Conservation (phyloP, 1,284 basidiomycete species). For the Cryptococcus depauperatus region DNA sequence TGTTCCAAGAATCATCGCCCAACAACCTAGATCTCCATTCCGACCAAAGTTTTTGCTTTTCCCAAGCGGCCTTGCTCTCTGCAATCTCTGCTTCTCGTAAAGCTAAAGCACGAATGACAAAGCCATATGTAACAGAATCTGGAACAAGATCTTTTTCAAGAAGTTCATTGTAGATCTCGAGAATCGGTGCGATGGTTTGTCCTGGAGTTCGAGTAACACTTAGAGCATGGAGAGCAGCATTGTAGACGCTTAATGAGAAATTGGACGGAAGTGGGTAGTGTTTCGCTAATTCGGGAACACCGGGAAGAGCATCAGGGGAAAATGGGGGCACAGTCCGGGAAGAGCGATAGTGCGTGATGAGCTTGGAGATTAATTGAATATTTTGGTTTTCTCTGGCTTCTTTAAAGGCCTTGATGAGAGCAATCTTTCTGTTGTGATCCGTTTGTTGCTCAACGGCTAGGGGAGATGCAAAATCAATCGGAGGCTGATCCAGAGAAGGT, state of each 20-base stretch:
- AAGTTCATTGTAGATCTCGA: conserved; percentile 70
- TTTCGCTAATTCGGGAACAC: conserved; percentile 16
- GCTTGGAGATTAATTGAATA: background rate
- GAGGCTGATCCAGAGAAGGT: conserved; percentile 9
- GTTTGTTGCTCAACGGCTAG: conserved; percentile 3
- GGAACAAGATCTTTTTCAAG: conserved; percentile 60
- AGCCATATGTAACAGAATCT: conserved; percentile 59
- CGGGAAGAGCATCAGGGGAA: conserved; percentile 4
- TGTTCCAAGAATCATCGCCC: conserved; percentile 7
- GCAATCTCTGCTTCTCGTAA: conserved; percentile 65
- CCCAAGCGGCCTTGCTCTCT: conserved; percentile 48
- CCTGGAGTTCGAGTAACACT: conserved; percentile 50
- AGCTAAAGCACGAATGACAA: conserved; percentile 61
- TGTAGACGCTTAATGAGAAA: conserved; percentile 52
- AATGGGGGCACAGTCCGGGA: conserved; percentile 11
- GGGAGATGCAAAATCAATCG: conserved; percentile 3
- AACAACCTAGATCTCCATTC: conserved; percentile 15
- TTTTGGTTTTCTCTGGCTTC: conserved; percentile 2
- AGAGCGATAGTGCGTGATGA: conserved; percentile 29
- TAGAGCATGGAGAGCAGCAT: conserved; percentile 57
- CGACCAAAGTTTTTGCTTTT: conserved; percentile 31
- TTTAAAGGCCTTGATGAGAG: conserved; percentile 6
- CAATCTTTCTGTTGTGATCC: conserved; percentile 1
- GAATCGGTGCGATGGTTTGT: conserved; percentile 55
- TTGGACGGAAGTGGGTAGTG: conserved; percentile 25